Evolutionary conservation across 345 rosid species (phyloP).

Genomic region (Eucalyptus microcorys): DNA sequence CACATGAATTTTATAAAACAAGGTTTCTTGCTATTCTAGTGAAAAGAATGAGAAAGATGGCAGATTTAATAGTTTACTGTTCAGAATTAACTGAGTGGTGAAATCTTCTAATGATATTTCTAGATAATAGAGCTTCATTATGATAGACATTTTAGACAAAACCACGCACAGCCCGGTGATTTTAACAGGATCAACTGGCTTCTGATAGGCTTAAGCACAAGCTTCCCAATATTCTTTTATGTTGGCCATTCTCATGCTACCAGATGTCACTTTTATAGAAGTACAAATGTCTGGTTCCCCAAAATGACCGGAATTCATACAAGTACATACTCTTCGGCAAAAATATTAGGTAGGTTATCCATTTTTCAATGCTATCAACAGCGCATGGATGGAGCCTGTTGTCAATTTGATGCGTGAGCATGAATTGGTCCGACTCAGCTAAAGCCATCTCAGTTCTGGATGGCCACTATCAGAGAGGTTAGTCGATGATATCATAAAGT

Average conservation of each 20-base stretch:
- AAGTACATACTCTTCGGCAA: not conserved
- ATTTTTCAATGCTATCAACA: not conserved
- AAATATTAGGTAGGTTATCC: not conserved
- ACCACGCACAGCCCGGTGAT: not conserved
- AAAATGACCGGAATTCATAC: not conserved
- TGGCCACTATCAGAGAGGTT: not conserved
- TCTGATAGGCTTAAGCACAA: not conserved
- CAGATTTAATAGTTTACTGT: not conserved
- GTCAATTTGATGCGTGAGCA: slow-evolving; percentile 59
- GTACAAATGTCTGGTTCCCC: not conserved
- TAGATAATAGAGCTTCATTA: not conserved
- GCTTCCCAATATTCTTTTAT: not conserved
- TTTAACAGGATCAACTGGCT: not conserved
- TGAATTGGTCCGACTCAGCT: not conserved
- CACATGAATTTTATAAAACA: not conserved
- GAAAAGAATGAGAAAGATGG: not conserved
- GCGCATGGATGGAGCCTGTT: slow-evolving; percentile 38
- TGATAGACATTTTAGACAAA: not conserved
- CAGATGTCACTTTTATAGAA: not conserved
- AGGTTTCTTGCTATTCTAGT: not conserved
- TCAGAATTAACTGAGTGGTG: not conserved
- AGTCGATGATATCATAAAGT: not conserved
- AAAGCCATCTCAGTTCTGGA: not conserved
- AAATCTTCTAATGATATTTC: not conserved
- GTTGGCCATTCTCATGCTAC: not conserved